A percentile compares a stretch with the other conserved stretches of the same genome.
Conservation (phyloP, 352 stramenopile genomes). For the Phytopythium kandeliae region DNA sequence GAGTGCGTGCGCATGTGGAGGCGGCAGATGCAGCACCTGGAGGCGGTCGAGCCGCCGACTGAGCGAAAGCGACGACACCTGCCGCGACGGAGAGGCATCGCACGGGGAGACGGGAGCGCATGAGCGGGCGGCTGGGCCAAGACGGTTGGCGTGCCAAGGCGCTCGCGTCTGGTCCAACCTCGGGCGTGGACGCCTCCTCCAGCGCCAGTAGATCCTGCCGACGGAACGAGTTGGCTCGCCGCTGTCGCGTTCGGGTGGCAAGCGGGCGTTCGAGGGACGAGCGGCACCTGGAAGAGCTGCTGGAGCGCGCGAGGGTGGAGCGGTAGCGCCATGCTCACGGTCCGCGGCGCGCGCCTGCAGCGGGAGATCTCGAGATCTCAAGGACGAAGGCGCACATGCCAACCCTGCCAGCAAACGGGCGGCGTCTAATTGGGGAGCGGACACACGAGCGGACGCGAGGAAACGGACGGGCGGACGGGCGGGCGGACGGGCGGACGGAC, state of each 20-base stretch:
- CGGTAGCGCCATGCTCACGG: constrained; percentile 8
- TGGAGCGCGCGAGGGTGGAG: constrained; percentile 26
- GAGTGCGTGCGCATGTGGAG: no score
- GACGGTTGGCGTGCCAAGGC: no score
- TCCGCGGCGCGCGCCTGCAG: background rate
- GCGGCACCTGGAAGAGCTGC: constrained; percentile 28
- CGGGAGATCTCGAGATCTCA: background rate
- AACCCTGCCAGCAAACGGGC: no score
- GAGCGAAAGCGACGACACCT: constrained; percentile 15
- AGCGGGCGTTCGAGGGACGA: no score
- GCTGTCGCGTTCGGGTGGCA: no score
- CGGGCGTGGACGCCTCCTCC: constrained; percentile 12
- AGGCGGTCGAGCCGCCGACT: constrained; percentile 20
- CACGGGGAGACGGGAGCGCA: no score
- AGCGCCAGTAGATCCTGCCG: constrained; percentile 20
- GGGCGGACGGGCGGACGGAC: no score
- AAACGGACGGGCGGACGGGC: no score
- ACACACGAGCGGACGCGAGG: background rate
- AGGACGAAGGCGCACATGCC: background rate
- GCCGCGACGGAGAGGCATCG: background rate
- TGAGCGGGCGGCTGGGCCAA: no score
- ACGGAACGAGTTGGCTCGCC: no score
- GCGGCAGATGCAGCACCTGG: no score
- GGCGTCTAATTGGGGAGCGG: background rate
- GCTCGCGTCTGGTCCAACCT: constrained; percentile 1